Evolutionary conservation across 108 stramenopile genomes (phyloP), one percentile per base, ranked within the genome.

Genomic region (Asterionellopsis glacialis): DNA sequence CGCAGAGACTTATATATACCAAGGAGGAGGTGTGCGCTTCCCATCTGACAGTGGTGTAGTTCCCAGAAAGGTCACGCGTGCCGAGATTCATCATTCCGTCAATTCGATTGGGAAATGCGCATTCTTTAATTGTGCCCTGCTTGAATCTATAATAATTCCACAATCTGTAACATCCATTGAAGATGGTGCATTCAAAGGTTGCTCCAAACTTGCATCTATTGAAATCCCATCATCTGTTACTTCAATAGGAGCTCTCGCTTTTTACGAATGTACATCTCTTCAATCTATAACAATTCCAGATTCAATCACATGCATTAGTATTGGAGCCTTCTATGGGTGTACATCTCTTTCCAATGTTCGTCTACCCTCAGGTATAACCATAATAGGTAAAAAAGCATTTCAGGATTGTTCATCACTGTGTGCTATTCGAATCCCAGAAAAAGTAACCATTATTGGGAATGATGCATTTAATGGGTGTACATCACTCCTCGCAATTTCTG

Each of bases 131-230:
- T 53, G 52, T 24, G 3, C 15, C 21, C 3, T 24, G 15, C 24
- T 53, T 5, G 52, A 15, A 15, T 53, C 52, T 15, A 24, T 53
- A 1, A 24, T 2, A 25, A 21, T 53, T 24, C 52, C 52, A 15
- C 2, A 21, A 25, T 53, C 52, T 15, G 4, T 53, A 15, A 53
- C 52, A 5, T 23, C 9, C 3, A 53, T 53, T 6, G 21, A 24
- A 1, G 21, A 22, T 25, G 19, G 15, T 53, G 52, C 52, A 21
- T 53, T 53, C 24, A 15, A 53, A 24, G 52, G 52, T 23, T 53
- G 52, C 9, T 5, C 21, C 14, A 24, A 19, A 15, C 52, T 53
- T 21, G 5, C 52, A 25, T 21, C 24, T 9, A 53, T 53, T 5
- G 12, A 21, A 25, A 53, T 53, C 24, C 52, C 52, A 25, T 24